Conservation (phyloP, 2,329 filamentous ascomycete species). For the Colletotrichum brevisporum region DNA sequence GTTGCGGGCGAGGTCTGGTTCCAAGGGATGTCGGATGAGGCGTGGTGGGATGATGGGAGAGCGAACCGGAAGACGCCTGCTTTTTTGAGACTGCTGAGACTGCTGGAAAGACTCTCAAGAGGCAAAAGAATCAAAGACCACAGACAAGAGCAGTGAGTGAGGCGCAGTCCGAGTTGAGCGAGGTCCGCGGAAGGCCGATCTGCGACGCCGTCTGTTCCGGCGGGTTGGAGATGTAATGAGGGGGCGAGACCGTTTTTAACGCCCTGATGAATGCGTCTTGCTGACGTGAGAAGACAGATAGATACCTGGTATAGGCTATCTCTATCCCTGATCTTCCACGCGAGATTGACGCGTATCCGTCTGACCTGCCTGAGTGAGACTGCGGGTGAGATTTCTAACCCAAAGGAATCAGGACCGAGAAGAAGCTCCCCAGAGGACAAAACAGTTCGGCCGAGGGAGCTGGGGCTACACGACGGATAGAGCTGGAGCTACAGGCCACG, state of each 20-base stretch:
- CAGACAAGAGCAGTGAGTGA: background rate
- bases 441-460: background rate
- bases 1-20: background rate
- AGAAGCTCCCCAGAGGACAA: too few species aligned
- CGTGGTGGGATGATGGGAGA: slow-evolving; percentile 6
- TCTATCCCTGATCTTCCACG: too few species aligned
- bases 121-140: background rate
- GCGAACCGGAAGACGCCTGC: background rate
- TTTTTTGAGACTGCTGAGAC: slow-evolving; percentile 3
- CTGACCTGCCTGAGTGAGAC: too few species aligned
- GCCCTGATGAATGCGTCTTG: too few species aligned
- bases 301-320: too few species aligned
- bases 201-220: slow-evolving; percentile 35
- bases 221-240: slow-evolving; percentile 5
- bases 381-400: too few species aligned
- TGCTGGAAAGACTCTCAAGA: background rate
- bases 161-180: slow-evolving; percentile 4
- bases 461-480: background rate
- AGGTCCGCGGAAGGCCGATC: slow-evolving; percentile 31
- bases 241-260: background rate
- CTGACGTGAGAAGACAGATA: too few species aligned
- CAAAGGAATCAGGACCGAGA: too few species aligned
- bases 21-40: background rate
- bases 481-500: background rate
- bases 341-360: too few species aligned